Percentiles rank a stretch among this genome's conserved stretches.
These are phyloP conservation scores for Alternaria sp. DNA, from an alignment of 2,329 filamentous ascomycete genomes.

Conservation along the genomic window DNA sequence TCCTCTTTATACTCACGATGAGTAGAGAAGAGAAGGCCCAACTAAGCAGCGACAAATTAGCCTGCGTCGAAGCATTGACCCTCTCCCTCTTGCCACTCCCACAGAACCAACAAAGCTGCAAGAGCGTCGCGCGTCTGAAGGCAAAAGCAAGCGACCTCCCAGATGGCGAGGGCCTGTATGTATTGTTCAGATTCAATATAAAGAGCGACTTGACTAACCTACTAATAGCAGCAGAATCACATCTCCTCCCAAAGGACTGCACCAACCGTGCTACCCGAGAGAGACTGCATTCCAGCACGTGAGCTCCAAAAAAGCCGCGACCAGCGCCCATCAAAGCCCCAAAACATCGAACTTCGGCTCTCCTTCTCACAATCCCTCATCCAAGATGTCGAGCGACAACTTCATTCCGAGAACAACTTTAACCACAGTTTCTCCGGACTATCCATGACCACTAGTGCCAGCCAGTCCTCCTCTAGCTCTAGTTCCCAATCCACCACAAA, in stretches of 20 bases:
- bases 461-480: background rate
- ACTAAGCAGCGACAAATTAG: slow-evolving; percentile 11
- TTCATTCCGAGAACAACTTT: slow-evolving; percentile 3
- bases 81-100: background rate
- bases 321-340: slow-evolving; percentile 2
- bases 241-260: background rate
- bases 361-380: slow-evolving; percentile 21
- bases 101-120: slow-evolving; percentile 1
- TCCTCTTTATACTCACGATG: background rate
- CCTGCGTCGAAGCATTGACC: slow-evolving; percentile 9
- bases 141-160: slow-evolving; percentile 14
- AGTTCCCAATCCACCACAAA: background rate
- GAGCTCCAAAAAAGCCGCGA: background rate
- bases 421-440: slow-evolving; percentile 20
- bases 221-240: slow-evolving; percentile 1
- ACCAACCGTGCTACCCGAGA: slow-evolving; percentile 5
- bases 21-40: slow-evolving; percentile 10
- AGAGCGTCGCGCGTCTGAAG: slow-evolving; percentile 8
- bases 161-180: slow-evolving; percentile 21
- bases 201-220: background rate
- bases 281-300: background rate
- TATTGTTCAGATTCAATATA: background rate
- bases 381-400: slow-evolving; percentile 4
- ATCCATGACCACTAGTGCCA: slow-evolving; percentile 2
- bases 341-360: slow-evolving; percentile 27